These are phyloP conservation scores for Pichia sp. DNA, from an alignment of 1,139 yeast genomes.

Conservation along the genomic window DNA sequence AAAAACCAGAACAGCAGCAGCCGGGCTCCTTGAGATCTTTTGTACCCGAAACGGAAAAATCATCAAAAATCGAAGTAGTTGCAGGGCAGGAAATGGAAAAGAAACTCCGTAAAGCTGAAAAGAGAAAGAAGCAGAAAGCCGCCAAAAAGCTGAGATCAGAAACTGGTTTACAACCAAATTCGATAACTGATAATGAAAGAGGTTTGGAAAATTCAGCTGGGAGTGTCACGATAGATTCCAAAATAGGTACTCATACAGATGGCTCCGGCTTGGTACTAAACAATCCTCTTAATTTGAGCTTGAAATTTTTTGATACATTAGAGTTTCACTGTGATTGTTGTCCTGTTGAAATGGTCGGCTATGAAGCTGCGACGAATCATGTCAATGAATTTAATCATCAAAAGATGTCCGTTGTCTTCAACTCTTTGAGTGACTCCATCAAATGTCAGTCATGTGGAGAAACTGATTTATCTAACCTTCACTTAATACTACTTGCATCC, in stretches of 20 bases:
- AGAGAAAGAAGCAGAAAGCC: conserved; percentile 1
- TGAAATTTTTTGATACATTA: conserved; percentile 3
- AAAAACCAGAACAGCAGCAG: background rate
- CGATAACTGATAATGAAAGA: too few species aligned
- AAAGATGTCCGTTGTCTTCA: conserved; percentile 7
- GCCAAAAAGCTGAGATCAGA: background rate
- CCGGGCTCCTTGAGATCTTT: background rate
- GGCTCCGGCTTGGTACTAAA: background rate
- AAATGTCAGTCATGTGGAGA: conserved; percentile 16
- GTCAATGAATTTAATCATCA: conserved; percentile 5
- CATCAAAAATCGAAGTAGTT: too few species aligned
- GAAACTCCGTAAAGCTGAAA: background rate
- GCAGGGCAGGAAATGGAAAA: background rate
- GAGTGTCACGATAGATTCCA: background rate
- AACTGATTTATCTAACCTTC: conserved; percentile 1
- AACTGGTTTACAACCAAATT: background rate
- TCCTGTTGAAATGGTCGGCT: conserved; percentile 12
- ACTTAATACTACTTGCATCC: conserved; percentile 6
- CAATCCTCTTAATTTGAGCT: conserved; percentile 3
- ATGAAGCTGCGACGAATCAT: conserved; percentile 7
- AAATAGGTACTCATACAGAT: background rate
- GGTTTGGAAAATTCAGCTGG: too few species aligned
- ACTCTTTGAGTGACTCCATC: conserved; percentile 5
- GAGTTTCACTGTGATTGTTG: conserved; percentile 14
- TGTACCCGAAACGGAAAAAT: background rate